Evolutionary conservation across 164 flowering plant species (phyloP).

Genomic region (Nymphaea colorata): DNA sequence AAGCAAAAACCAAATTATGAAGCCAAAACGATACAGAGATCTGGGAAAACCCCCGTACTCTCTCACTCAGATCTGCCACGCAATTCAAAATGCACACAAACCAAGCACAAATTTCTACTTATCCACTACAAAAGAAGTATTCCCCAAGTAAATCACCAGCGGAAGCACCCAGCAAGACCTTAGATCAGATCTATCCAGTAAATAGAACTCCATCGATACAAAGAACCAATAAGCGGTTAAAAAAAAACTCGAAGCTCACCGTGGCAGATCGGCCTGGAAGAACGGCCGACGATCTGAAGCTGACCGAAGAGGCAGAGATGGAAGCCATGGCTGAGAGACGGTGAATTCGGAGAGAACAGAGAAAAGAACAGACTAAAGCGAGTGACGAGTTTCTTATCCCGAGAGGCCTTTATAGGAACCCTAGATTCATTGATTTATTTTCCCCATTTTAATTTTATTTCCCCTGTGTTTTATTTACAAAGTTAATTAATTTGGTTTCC

Average conservation of each 20-base stretch:
- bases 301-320: neutral
- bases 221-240: neutral
- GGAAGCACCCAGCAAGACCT: neutral
- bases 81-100: neutral
- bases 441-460: no score
- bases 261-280: neutral
- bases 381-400: no score
- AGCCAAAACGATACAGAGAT: neutral
- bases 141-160: neutral
- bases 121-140: neutral
- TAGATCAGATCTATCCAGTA: neutral
- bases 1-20: neutral
- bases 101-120: neutral
- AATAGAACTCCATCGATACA: neutral
- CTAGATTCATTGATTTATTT: no score
- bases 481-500: no score
- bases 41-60: no score
- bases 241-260: neutral
- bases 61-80: neutral
- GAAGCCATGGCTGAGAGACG: conserved; percentile 3
- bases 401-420: no score
- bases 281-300: neutral
- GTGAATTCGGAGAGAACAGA: neutral
- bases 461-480: no score
- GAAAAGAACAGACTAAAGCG: neutral